Base-by-base conservation (phyloP, 306 rosid genomes). In the Sophora flavescens region DNA sequence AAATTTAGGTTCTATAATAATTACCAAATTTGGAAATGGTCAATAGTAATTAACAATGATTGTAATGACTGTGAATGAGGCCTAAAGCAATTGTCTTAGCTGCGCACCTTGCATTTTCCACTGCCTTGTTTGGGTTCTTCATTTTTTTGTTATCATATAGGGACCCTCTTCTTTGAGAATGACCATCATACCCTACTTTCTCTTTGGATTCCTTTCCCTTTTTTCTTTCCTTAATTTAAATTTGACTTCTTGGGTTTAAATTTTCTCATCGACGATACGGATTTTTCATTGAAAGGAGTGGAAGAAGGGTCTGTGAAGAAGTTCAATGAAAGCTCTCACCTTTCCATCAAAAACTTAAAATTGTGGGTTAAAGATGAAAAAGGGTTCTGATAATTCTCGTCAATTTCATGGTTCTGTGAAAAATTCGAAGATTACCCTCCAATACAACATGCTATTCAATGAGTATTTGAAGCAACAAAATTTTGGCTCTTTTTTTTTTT, bases 401-500 rank as follows among this genome's bases (percentile, higher is more conserved):
- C 73, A 75, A 75, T 58, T 78, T 38, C 13, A 9, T 61, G 76
- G 8, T 26, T 52, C 76, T 36, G 0, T 16, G 2, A 73, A 81
- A 39, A 78, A 76, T 13, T 68, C 76, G 3, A 74, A 70, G 78
- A 14, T 33, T 12, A 57, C 66, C 5, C 6, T 3, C 6, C 72
- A 58, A 45, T 75, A 84, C 74, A 75, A 69, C 16, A 52, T 3
- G 36, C 71, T 81, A 35, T 33, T 83, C 68, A 81, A 83, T 57
- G 83, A 91, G 68, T 86, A 74, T 82, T 79, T 84, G 32, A 76
- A 81, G 3, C 68, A 88, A 41, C 91, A 86, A 59, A 86, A 87
- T 92, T 92, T 91, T 80, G 0, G 74, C 70, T 22, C 1, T 22
- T 22, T 22, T 22, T 22, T 22, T 22, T n/a, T n/a, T n/a, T n/a